Evolutionary conservation across 2,329 filamentous ascomycete species (phyloP).

Genomic region (Aspergillus chevalieri): DNA sequence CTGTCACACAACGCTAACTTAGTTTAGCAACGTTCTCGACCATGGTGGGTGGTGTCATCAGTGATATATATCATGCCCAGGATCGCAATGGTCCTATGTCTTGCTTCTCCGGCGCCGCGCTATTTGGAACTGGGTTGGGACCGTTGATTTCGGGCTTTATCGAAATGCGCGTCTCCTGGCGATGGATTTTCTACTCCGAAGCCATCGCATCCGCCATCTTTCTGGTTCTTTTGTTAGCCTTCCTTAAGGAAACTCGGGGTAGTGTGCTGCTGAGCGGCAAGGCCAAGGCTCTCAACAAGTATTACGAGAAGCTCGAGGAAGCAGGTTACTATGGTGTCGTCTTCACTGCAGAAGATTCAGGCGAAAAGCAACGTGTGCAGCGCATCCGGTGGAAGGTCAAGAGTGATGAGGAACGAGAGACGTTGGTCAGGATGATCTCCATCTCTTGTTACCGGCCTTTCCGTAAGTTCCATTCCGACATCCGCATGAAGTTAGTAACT

Average conservation of each 20-base stretch:
- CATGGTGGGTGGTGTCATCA: conserved; percentile 79
- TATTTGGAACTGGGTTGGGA: conserved; percentile 70
- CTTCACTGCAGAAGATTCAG: conserved; percentile 28
- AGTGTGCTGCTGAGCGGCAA: conserved; percentile 69
- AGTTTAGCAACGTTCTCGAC: conserved; percentile 60
- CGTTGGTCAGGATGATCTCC: conserved; percentile 59
- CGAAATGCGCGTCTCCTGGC: conserved; percentile 60
- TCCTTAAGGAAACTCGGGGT: conserved; percentile 73
- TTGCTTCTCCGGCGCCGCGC: conserved; percentile 66
- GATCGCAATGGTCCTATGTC: conserved; percentile 82
- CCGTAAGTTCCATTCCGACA: conserved; percentile 27
- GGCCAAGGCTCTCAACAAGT: conserved; percentile 64
- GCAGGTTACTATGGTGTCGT: conserved; percentile 52
- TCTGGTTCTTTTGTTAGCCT: conserved; percentile 55
- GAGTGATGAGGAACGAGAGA: conserved; percentile 65
- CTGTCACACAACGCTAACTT: background rate
- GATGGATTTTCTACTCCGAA: conserved; percentile 83
- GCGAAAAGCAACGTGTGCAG: conserved; percentile 24
- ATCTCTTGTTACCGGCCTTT: conserved; percentile 71
- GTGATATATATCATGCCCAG: conserved; percentile 69
- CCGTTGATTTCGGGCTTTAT: conserved; percentile 66
- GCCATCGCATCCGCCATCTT: conserved; percentile 59
- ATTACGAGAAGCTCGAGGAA: conserved; percentile 65
- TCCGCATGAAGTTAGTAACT: background rate
- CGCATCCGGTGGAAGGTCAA: conserved; percentile 71